Evolutionary conservation across 2,329 filamentous ascomycete species (phyloP), one percentile per base, ranked within the genome.

Genomic region (Sporothrix curviconia): DNA sequence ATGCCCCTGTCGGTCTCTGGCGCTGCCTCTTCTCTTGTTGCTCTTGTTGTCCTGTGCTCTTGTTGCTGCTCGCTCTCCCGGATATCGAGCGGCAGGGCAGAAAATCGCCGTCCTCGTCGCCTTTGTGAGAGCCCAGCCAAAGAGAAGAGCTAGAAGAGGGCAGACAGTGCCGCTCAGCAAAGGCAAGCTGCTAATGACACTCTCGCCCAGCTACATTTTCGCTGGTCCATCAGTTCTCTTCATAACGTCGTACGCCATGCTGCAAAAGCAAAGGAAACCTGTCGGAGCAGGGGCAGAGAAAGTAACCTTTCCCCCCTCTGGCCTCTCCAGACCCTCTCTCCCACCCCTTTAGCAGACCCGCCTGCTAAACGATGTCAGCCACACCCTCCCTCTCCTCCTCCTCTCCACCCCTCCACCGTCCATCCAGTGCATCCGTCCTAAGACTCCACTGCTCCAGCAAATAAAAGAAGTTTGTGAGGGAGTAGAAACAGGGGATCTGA

Each of bases 321-420:
- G 8, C 15, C 17, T 12, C 28, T 19, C 4, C n/a, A 19, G 24
- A 15, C 30, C 12, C 12, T 12, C 43, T n/a, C 22, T 30, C 46
- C 15, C 46, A 36, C 44, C 44, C 44, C 44, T 17, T 49, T 49
- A 25, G 34, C 8, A 3, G 8, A 7, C 9, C 17, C 46, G 17
- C 46, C 46, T 49, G 22, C 36, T 39, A 32, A 32, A 37, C 37
- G 49, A 51, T 51, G 49, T 39, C 49, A n/a, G n/a, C n/a, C 49
- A 51, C 49, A 19, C 49, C 39, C 49, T n/a, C 37, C 49, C 49
- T 22, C 47, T 34, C 28, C 43, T n/a, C n/a, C n/a, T 32, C 28
- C 28, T 49, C 44, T 39, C 49, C 49, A 39, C 49, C 49, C 47
- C 49, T 51, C 49, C 46, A 50, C 46, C 46, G n/a, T n/a, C n/a